Evolutionary conservation across 2,329 filamentous ascomycete species (phyloP).

Genomic region (Fusarium coffeatum): DNA sequence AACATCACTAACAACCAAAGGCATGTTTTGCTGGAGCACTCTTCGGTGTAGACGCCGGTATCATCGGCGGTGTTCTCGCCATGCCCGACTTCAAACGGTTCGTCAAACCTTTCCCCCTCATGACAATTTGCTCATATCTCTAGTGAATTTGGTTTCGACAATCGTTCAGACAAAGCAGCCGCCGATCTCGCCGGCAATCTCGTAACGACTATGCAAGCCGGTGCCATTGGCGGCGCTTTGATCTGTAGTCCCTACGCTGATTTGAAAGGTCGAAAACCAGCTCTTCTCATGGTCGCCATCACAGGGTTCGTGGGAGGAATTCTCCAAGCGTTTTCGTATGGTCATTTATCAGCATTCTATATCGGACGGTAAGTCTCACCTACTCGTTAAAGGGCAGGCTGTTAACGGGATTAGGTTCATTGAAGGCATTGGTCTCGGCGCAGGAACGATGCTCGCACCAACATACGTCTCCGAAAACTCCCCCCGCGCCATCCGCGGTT

Average conservation of each 20-base stretch:
- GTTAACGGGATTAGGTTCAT: conserved; percentile 50
- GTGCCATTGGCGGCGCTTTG: conserved; percentile 43
- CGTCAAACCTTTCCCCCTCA: too few species aligned
- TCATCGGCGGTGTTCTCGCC: conserved; percentile 46
- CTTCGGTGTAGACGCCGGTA: conserved; percentile 47
- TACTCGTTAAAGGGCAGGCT: accelerated
- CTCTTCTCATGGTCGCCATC: conserved; percentile 45
- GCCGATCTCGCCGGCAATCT: conserved; percentile 45
- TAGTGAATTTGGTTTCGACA: conserved; percentile 43
- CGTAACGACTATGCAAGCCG: conserved; percentile 47
- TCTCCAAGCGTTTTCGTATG: conserved; percentile 50
- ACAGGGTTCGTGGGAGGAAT: conserved; percentile 49
- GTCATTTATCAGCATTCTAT: conserved; percentile 47
- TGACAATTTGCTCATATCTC: too few species aligned
- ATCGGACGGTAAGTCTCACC: conserved; percentile 38
- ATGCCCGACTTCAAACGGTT: conserved; percentile 45
- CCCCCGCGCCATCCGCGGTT: conserved; percentile 68
- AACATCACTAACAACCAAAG: neutral
- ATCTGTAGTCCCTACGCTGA: conserved; percentile 46
- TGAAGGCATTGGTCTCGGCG: conserved; percentile 63
- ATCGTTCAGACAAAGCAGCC: conserved; percentile 6
- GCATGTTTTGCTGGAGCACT: conserved; percentile 40
- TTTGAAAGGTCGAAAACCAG: conserved; percentile 48
- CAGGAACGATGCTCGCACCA: conserved; percentile 68
- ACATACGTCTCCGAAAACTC: conserved; percentile 71